Evolutionary conservation across 441 rosid genomes (phyloP), one percentile per base, ranked within the genome.

Genomic region (Pelargonium fulgidum): DNA sequence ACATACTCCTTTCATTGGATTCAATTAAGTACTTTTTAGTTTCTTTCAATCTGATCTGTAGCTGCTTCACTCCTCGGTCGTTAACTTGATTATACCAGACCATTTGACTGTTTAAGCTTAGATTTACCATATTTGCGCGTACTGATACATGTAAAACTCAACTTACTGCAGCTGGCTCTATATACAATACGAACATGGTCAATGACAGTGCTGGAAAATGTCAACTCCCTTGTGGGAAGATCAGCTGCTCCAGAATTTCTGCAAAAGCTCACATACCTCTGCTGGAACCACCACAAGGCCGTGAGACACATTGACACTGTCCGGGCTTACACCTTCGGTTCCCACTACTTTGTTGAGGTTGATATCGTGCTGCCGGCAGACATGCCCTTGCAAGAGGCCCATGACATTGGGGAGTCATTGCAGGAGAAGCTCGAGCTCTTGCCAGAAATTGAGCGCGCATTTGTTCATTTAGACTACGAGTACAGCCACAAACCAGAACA

Each of bases 381-480:
- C 64, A 89, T 87, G 90, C 65, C 81, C 0, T 76, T 89, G 7
- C 72, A 66, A 17, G 74, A 80, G 50, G 90, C 95, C 16, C 95
- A 89, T 66, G 81, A 87, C 70, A 87, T 89, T 7, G 95, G 90
- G 0, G 92, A 89, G 76, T 66, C 87, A 8, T 90, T 89, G 65
- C 89, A 89, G 36, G 89, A 85, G 75, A 89, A 89, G 85, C 82
- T 89, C 1, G 90, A 87, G 70, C 83, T 77, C 54, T 85, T 89
- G 58, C 81, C 87, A 13, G 84, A 89, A 64, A 92, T 87, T 19
- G 95, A 89, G 66, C 83, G 95, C 12, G 92, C 92, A 58, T 89
- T 89, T 52, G 92, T 89, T 59, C 89, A 85, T 63, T 75, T 84
- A 1, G 89, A 84, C 69, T 80, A 82, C 58, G 87, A 84, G 79